Evolutionary conservation across 129 eudicot genomes (phyloP), one percentile per base, ranked within the genome.

Genomic region (Logfia minima): DNA sequence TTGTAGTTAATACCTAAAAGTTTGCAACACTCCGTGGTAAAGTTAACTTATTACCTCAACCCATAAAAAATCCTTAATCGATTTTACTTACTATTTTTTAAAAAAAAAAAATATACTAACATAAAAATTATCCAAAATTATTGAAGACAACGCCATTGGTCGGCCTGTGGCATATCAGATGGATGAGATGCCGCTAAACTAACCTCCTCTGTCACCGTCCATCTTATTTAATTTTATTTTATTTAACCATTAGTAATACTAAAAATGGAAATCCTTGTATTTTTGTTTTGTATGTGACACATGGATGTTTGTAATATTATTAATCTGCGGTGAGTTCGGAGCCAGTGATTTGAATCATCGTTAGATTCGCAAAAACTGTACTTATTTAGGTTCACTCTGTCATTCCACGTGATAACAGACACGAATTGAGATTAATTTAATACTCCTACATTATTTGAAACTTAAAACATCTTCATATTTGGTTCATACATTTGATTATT

Each of bases 101-200:
- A 62, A 75, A 8, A 18, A 3, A 24, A 8, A 62, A 18, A 3
- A 24, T 4, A 62, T 7, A 1, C 2, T 4, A 3, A 22, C 5
- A 19, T n/a, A 18, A 58, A 70, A 31, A 24, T 51, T 63, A 71
- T 76, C 81, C 53, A 10, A 66, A 24, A 28, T 71, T 70, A 76
- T 64, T 21, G 76, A 76, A 55, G 77, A 65, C 52, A 66, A 70
- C 81, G 81, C 75, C 74, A 35, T 69, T 75, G 81, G 81, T 83
- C 81, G 79, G 84, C 66, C 75, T 26, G 70, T 71, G 67, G 56
- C 52, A 45, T 48, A 69, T 75, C 62, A 75, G 72, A 75, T 23
- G 59, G 37, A 51, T 67, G 13, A 43, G 66, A 73, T 70, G 72
- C 77, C 22, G 24, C 71, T 67, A 74, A 74, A 48, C 58, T 80